Evolutionary conservation across 306 rosid species (phyloP).

Genomic region (Pterocarpus santalinus): DNA sequence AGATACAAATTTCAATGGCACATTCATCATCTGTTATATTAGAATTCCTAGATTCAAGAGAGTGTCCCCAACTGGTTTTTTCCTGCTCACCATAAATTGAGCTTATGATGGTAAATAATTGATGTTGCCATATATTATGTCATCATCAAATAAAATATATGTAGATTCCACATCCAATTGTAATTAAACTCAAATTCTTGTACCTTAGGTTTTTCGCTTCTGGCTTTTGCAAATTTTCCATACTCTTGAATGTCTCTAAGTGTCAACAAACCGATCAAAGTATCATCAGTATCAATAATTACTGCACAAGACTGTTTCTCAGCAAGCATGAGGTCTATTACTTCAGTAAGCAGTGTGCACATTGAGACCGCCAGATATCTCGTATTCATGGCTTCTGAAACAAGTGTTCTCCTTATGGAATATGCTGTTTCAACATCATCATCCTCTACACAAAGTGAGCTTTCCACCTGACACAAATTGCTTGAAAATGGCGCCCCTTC

Average conservation of each 20-base stretch:
- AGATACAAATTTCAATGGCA: conserved; percentile 20
- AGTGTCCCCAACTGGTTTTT: background rate
- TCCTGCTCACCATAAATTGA: conserved; percentile 7
- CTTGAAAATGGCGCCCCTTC: conserved; percentile 52
- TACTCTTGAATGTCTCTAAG: conserved; percentile 79
- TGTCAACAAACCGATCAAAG: conserved; percentile 79
- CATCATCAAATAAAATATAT: conserved; percentile 33
- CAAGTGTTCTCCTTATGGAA: conserved; percentile 61
- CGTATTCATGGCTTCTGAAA: conserved; percentile 93
- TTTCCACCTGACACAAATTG: conserved; percentile 77
- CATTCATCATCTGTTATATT: conserved; percentile 9
- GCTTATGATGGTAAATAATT: conserved; percentile 34
- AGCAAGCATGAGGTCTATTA: conserved; percentile 80
- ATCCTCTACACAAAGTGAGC: conserved; percentile 71
- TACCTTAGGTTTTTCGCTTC: conserved; percentile 75
- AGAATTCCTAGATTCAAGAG: conserved; percentile 19
- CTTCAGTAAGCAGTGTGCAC: conserved; percentile 74
- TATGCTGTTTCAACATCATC: conserved; percentile 55
- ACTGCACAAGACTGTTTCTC: conserved; percentile 92
- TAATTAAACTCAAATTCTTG: conserved; percentile 34
- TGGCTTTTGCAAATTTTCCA: conserved; percentile 62
- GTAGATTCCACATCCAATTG: conserved; percentile 29
- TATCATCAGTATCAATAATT: conserved; percentile 70
- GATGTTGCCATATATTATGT: conserved; percentile 8
- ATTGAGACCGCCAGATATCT: conserved; percentile 72